Evolutionary conservation across 495 filamentous ascomycete species (phyloP).

Genomic region (Lepidopterella palustris): DNA sequence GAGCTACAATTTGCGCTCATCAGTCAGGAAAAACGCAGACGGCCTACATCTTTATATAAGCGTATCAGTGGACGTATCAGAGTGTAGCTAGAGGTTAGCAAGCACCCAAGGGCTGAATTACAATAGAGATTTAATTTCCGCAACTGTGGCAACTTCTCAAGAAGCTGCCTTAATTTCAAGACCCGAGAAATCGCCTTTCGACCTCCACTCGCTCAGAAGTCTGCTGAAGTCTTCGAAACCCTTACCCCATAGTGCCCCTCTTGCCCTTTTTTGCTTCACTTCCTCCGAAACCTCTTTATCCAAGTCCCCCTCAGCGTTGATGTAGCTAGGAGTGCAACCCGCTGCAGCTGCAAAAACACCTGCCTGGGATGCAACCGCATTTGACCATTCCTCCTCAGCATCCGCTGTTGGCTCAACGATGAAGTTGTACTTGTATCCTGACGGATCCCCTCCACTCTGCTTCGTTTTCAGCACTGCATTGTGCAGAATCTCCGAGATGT

Average conservation of each 20-base stretch:
- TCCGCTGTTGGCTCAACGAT: background rate
- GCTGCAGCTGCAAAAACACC: background rate
- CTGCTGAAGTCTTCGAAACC: background rate
- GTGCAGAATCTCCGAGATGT: background rate
- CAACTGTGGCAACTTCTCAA: no score
- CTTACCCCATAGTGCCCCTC: background rate
- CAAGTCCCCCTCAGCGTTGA: background rate
- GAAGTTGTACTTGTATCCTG: background rate
- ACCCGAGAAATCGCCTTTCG: no score
- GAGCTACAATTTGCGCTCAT: no score
- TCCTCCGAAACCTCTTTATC: background rate
- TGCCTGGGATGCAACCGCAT: background rate
- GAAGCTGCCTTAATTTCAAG: no score
- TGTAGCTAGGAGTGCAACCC: background rate
- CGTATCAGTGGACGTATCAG: no score
- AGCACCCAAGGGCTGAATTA: no score
- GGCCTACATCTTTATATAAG: no score
- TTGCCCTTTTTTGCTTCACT: background rate
- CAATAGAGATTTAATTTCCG: no score
- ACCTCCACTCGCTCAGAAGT: background rate
- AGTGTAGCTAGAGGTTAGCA: no score
- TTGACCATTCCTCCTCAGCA: background rate
- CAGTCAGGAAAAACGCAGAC: no score
- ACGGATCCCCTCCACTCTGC: no score
- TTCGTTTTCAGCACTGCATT: no score